phyloP scores from a whole-genome alignment of 345 rosid genomes.

The Geranium rotundifolium region DNA sequence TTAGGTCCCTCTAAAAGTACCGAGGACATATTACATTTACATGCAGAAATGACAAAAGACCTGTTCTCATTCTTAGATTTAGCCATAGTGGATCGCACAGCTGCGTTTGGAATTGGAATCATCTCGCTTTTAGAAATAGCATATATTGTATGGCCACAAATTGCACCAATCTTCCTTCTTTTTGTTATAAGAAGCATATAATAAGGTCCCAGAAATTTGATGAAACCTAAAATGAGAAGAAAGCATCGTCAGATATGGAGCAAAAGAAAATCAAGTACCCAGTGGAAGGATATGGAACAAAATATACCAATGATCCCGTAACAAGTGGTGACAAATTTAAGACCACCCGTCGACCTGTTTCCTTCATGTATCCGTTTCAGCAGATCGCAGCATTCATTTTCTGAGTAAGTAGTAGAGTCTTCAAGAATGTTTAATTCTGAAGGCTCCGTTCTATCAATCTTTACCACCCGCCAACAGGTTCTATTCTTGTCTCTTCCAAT shows the following conservation, averaged over 20 bases:
- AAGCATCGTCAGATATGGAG: constrained; percentile 8
- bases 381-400: constrained; percentile 54
- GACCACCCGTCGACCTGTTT: constrained; percentile 71
- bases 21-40: constrained; percentile 68
- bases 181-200: constrained; percentile 86
- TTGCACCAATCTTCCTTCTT: constrained; percentile 76
- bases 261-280: not conserved
- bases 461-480: constrained; percentile 59
- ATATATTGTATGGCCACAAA: constrained; percentile 70
- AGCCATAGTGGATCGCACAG: constrained; percentile 72
- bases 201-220: constrained; percentile 87
- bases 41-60: constrained; percentile 85
- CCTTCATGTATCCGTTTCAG: constrained; percentile 69
- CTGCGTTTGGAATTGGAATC: constrained; percentile 54
- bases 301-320: constrained; percentile 81
- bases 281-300: not conserved
- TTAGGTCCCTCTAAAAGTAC: constrained; percentile 30
- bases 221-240: constrained; percentile 44
- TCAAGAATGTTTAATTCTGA: constrained; percentile 53
- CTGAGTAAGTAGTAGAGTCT: constrained; percentile 56
- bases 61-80: constrained; percentile 93
- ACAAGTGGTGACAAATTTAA: constrained; percentile 66
- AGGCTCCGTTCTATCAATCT: constrained; percentile 66
- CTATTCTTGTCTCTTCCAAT: constrained; percentile 69
- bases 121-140: constrained; percentile 61